phyloP scores from a whole-genome alignment of 768 basidiomycete species.

The Paxillus ammoniavirescens region DNA sequence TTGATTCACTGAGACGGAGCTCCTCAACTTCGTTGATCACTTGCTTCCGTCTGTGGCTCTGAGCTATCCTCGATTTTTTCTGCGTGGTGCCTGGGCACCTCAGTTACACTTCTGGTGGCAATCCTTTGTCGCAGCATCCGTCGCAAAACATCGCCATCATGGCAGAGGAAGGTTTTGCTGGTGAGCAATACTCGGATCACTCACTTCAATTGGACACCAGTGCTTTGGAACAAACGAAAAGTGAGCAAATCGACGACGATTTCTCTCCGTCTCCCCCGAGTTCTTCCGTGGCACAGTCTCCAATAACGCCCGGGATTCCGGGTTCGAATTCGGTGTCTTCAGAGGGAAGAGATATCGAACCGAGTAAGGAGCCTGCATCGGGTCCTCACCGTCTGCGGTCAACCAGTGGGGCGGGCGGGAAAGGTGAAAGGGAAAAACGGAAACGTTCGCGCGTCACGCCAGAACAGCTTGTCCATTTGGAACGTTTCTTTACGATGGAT shows the following conservation, averaged over 20 bases:
- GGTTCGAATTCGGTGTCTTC: constrained; percentile 24
- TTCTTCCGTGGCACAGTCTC: constrained; percentile 30
- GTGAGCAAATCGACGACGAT: constrained; percentile 13
- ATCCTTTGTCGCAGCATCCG: not conserved
- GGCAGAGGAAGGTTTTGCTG: constrained; percentile 20
- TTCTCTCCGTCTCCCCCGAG: constrained; percentile 25
- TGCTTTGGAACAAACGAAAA: constrained; percentile 14
- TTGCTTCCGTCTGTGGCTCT: not conserved
- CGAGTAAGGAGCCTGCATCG: constrained; percentile 32
- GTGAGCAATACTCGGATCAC: constrained; percentile 18
- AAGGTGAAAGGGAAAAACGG: constrained; percentile 53
- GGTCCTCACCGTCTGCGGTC: constrained; percentile 36
- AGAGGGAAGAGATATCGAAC: constrained; percentile 29
- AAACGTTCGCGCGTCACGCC: constrained; percentile 80
- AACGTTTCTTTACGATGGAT: constrained; percentile 65
- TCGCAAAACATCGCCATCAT: constrained; percentile 10
- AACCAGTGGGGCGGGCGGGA: constrained; percentile 21
- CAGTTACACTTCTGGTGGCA: not conserved
- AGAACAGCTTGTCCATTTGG: constrained; percentile 75
- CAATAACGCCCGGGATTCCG: constrained; percentile 20
- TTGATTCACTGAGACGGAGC: not conserved
- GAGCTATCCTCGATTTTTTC: not conserved
- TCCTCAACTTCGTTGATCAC: not conserved
- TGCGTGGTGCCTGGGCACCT: not conserved
- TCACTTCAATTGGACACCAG: constrained; percentile 25